These are phyloP conservation scores for Tuber microsphaerosporum DNA, from an alignment of 495 filamentous ascomycete species.

Conservation along the genomic window DNA sequence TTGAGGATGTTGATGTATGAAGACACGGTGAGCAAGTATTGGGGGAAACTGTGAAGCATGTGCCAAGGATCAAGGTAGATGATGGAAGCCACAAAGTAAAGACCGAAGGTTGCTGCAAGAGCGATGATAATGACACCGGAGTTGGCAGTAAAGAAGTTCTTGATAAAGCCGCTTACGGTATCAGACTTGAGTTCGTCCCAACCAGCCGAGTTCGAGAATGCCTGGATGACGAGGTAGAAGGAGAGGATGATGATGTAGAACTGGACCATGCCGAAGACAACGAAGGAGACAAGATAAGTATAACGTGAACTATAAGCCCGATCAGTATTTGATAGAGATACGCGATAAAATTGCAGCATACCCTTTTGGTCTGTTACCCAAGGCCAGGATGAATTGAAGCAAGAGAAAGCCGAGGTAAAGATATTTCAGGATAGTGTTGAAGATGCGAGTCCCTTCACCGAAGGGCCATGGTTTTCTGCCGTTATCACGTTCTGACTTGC, in stretches of 20 bases:
- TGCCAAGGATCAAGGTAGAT: slow-evolving; percentile 99
- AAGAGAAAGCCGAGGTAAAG: slow-evolving; percentile 83
- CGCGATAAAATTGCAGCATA: slow-evolving; percentile 14
- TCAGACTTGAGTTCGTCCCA: slow-evolving; percentile 38
- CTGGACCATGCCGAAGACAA: slow-evolving; percentile 80
- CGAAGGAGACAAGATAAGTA: slow-evolving; percentile 83
- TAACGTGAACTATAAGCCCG: slow-evolving; percentile 57
- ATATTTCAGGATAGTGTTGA: slow-evolving; percentile 91
- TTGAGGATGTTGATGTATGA: slow-evolving; percentile 99
- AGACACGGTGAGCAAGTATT: slow-evolving; percentile 89
- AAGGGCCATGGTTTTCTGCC: slow-evolving; percentile 63
- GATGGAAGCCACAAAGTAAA: slow-evolving; percentile 97
- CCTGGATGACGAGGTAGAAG: slow-evolving; percentile 74
- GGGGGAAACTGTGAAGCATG: slow-evolving; percentile 98
- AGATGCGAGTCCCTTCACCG: slow-evolving; percentile 71
- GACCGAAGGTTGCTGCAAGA: slow-evolving; percentile 85
- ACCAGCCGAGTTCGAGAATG: slow-evolving; percentile 50
- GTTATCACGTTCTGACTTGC: slow-evolving; percentile 26
- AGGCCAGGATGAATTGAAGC: slow-evolving; percentile 91
- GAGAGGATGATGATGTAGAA: slow-evolving; percentile 85
- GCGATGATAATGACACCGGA: slow-evolving; percentile 75
- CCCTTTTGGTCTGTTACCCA: slow-evolving; percentile 92
- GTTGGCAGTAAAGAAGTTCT: slow-evolving; percentile 70
- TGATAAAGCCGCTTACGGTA: slow-evolving; percentile 52
- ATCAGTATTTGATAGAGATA: slow-evolving; percentile 11